Evolutionary conservation across 108 stramenopile genomes (phyloP).

Genomic region (Stephanodiscus minutulus): DNA sequence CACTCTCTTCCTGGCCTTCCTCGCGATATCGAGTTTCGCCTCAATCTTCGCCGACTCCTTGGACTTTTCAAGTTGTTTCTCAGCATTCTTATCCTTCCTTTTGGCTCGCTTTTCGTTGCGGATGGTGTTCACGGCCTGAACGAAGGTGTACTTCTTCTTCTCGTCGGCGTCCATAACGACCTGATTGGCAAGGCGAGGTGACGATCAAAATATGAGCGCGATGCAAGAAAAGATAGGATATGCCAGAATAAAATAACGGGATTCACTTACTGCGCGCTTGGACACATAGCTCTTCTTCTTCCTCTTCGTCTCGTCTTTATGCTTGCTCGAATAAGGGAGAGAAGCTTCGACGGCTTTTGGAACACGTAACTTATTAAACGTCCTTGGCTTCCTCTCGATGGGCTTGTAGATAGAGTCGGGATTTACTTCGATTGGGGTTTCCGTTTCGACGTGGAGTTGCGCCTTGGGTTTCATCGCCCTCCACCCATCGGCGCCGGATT

Average conservation of each 20-base stretch:
- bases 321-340: conserved; percentile 94
- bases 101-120: conserved; percentile 82
- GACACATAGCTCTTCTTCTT: conserved; percentile 78
- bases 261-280: conserved; percentile 70
- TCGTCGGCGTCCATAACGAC: conserved; percentile 80
- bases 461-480: conserved; percentile 92
- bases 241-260: background rate
- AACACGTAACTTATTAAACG: conserved; percentile 83
- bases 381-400: conserved; percentile 82
- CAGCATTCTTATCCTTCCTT: conserved; percentile 71
- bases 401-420: conserved; percentile 98
- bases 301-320: conserved; percentile 78
- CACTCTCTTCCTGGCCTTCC: conserved; percentile 77
- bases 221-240: background rate
- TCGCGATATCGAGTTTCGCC: conserved; percentile 56
- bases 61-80: conserved; percentile 50
- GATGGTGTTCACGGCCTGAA: conserved; percentile 86
- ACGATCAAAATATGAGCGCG: conserved; percentile 12
- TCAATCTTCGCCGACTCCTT: conserved; percentile 78
- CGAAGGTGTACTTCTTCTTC: conserved; percentile 76
- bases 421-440: conserved; percentile 90
- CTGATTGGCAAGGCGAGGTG: conserved; percentile 8
- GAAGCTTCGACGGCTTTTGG: conserved; percentile 90
- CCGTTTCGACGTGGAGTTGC: conserved; percentile 87
- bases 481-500: conserved; percentile 70